Evolutionary conservation across 345 rosid genomes (phyloP).

Genomic region (Brassica napus): DNA sequence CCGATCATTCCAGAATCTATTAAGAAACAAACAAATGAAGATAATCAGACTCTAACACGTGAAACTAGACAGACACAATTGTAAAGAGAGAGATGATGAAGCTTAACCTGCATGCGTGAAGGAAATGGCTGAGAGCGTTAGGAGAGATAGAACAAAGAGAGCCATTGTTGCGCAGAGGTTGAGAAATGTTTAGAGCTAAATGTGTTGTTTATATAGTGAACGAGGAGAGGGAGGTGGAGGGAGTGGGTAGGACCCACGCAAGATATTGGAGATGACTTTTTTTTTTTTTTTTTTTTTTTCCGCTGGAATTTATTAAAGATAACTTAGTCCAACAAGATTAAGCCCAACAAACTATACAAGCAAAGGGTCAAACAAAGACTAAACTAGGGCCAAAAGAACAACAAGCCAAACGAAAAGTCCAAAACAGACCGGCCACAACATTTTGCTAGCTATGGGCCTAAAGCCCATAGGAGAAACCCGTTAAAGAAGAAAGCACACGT

Average conservation of each 20-base stretch:
- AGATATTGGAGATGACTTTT: not conserved
- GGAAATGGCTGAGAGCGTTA: constrained; percentile 15
- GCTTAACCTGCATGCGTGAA: constrained; percentile 41
- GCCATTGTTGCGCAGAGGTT: constrained; percentile 26
- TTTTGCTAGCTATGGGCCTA: too few relatives aligned
- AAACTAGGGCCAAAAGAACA: too few relatives aligned
- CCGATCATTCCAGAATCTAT: constrained; percentile 59
- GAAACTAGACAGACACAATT: not conserved
- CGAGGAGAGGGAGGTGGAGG: constrained; percentile 30
- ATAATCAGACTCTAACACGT: too few relatives aligned
- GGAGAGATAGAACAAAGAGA: not conserved
- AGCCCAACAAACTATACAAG: too few relatives aligned
- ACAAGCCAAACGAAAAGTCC: too few relatives aligned
- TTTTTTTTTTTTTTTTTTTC: too few relatives aligned
- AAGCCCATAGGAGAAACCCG: too few relatives aligned
- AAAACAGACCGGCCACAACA: too few relatives aligned
- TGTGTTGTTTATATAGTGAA: constrained; percentile 22
- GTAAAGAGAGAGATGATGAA: not conserved
- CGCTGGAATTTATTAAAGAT: too few relatives aligned
- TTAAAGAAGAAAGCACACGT: too few relatives aligned
- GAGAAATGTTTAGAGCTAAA: constrained; percentile 11
- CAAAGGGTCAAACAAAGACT: too few relatives aligned
- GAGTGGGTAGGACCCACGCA: constrained; percentile 38
- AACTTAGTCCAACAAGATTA: too few relatives aligned
- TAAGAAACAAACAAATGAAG: not conserved